Evolutionary conservation across 805 yeast species (phyloP), one percentile per base, ranked within the genome.

Genomic region (Brettanomyces sp.): DNA sequence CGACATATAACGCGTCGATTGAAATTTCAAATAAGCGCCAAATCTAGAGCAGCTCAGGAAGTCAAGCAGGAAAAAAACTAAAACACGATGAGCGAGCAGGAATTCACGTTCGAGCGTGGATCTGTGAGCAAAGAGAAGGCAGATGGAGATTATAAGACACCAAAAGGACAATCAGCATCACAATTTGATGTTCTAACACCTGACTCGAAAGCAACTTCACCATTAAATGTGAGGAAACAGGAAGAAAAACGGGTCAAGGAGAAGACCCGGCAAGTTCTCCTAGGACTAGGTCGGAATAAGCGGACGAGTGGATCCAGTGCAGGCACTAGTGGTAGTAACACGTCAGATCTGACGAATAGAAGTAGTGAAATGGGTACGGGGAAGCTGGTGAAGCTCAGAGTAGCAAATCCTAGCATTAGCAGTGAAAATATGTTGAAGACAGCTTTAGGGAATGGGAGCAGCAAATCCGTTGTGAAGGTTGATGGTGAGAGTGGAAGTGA

Each of bases 191-290:
- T 34, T 43, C 45, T 42, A 21, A 54, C 60, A 8, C 62, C 61
- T 3, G 46, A 45, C n/a, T 47, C 54, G 6, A 50, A 49, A 42
- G 48, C 55, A 3, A 60, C 65, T 8, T 59, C 63, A 3, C 65
- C 64, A 12, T 46, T 60, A 43, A 52, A 51, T 7, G 28, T 55
- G 21, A 21, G 7, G 11, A n/a, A 21, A 4, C 8, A 28, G 12
- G 23, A 14, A 5, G 25, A 28, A 8, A 7, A 41, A 24, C 24
- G 13, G 24, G 43, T 21, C 13, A 32, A 41, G 22, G 37, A 41
- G 23, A 36, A 35, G 9, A 28, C 43, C 13, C 12, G 21, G 34
- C n/a, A 23, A 43, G 21, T 23, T 14, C 23, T 35, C 14, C 7
- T n/a, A 8, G 37, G 37, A 8, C 1, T n/a, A n/a, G 4, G 22